Conservation (phyloP, 176 grass and related monocot genomes). For the Rhynchospora pubera region DNA sequence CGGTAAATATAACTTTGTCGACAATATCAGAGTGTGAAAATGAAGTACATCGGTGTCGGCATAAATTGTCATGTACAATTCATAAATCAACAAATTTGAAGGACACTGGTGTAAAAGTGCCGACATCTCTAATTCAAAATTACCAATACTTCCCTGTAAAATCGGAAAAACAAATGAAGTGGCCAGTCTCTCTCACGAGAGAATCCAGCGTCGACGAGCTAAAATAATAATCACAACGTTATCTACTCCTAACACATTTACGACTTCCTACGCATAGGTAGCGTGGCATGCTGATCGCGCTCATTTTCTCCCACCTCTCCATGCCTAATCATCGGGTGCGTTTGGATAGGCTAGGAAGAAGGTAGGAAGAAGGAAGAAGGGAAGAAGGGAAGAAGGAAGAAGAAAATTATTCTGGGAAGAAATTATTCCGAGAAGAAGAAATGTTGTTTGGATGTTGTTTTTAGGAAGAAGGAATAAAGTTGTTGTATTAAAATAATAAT, state of each 20-base stretch:
- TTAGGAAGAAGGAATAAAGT: too few species aligned
- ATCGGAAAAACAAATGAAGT: neutral
- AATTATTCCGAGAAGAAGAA: too few species aligned
- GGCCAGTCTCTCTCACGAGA: neutral
- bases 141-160: neutral
- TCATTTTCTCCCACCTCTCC: neutral
- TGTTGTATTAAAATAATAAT: too few species aligned
- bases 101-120: neutral
- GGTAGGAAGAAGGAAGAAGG: too few species aligned
- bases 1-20: neutral
- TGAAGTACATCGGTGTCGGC: neutral
- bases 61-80: neutral
- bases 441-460: too few species aligned
- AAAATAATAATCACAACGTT: neutral
- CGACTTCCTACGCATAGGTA: neutral
- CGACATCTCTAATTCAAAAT: neutral
- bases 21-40: neutral
- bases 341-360: too few species aligned
- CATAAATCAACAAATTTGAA: neutral
- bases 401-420: too few species aligned
- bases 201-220: neutral
- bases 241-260: neutral
- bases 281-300: neutral
- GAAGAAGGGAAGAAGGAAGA: too few species aligned
- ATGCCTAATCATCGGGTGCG: too few species aligned